Percentiles rank a stretch among this genome's conserved stretches.
These are phyloP conservation scores for Nitzschia putrida DNA, from an alignment of 108 stramenopile genomes.

Conservation along the genomic window DNA sequence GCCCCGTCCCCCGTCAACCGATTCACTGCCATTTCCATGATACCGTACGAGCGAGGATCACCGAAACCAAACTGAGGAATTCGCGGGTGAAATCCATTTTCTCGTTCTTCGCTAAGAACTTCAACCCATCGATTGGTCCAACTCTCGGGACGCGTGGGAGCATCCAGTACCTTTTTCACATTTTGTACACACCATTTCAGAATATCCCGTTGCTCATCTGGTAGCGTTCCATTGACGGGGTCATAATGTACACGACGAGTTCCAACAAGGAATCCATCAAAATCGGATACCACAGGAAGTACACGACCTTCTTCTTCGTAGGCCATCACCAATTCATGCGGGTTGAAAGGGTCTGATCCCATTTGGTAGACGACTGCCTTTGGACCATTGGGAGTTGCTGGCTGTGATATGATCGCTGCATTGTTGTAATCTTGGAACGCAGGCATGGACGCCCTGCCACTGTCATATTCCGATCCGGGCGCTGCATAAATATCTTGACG, in stretches of 20 bases:
- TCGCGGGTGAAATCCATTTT: conserved; percentile 38
- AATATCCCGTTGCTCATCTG: conserved; percentile 55
- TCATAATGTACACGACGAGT: conserved; percentile 51
- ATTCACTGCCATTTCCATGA: conserved; percentile 52
- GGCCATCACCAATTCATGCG: conserved; percentile 50
- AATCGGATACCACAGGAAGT: conserved; percentile 62
- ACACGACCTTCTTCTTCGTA: conserved; percentile 58
- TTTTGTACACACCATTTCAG: conserved; percentile 47
- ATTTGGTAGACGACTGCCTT: conserved; percentile 40
- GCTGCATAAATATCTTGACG: conserved; percentile 41
- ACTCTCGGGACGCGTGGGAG: conserved; percentile 15
- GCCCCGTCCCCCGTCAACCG: conserved; percentile 44
- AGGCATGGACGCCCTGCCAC: conserved; percentile 45
- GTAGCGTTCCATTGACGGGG: conserved; percentile 30
- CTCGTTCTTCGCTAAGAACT: conserved; percentile 43
- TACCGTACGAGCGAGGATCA: conserved; percentile 55
- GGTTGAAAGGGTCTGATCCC: conserved; percentile 44
- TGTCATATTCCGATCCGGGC: conserved; percentile 45
- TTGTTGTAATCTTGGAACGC: conserved; percentile 62
- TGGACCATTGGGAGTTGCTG: background rate
- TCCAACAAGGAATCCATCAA: conserved; percentile 60
- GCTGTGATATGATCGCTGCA: conserved; percentile 33
- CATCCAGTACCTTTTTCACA: conserved; percentile 40
- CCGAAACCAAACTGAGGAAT: conserved; percentile 65
- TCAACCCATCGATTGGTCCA: conserved; percentile 56